phyloP scores from a whole-genome alignment of 768 basidiomycete genomes.

The Lentinula aciculospora region DNA sequence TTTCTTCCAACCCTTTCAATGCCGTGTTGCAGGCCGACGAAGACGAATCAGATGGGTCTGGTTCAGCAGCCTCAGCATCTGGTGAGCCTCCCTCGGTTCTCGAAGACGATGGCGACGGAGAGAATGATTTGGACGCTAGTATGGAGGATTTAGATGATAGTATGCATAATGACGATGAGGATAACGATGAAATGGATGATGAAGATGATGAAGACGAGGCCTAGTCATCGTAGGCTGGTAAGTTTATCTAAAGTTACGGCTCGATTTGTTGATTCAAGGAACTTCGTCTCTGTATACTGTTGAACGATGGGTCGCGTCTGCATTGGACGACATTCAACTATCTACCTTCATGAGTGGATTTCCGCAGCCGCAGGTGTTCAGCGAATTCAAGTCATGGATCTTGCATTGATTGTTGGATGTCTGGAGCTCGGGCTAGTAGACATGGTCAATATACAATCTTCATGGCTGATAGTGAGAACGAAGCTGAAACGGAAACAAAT shows the following conservation, averaged over 20 bases:
- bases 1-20: neutral
- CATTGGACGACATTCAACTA: too few relatives aligned
- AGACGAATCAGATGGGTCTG: constrained; percentile 39
- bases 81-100: constrained; percentile 34
- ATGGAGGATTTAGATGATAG: constrained; percentile 54
- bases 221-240: neutral
- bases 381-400: too few relatives aligned
- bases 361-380: too few relatives aligned
- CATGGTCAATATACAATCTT: too few relatives aligned
- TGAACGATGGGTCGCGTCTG: too few relatives aligned
- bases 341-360: too few relatives aligned
- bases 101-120: constrained; percentile 40
- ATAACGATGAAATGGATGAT: constrained; percentile 32
- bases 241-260: neutral
- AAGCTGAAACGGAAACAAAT: too few relatives aligned
- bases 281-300: too few relatives aligned
- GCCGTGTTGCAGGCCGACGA: constrained; percentile 34
- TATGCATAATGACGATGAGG: constrained; percentile 51
- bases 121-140: neutral
- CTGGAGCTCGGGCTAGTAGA: too few relatives aligned
- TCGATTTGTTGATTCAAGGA: too few relatives aligned
- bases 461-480: too few relatives aligned
- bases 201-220: constrained; percentile 27
- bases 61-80: constrained; percentile 28
- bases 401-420: too few relatives aligned